Conservation (phyloP, 2,329 filamentous ascomycete genomes). For the Neofusicoccum cordaticola region DNA sequence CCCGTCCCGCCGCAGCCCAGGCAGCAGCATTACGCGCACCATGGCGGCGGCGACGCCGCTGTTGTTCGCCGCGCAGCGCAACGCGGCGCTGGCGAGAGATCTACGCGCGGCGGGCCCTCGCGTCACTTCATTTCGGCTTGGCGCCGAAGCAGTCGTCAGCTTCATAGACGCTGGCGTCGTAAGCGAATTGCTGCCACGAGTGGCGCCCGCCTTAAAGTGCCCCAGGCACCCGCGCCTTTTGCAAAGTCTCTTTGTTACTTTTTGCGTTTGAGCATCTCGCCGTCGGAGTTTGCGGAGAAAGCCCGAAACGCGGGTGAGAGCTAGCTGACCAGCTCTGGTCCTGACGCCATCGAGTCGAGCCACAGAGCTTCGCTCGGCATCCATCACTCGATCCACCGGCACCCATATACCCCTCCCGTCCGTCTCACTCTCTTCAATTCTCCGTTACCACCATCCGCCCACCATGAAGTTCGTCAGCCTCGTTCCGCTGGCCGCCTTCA, state of each 20-base stretch:
- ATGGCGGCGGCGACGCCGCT: background rate
- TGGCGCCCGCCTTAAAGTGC: background rate
- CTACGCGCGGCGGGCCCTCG: constrained; percentile 3
- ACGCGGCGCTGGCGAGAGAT: background rate
- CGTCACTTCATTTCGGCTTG: constrained; percentile 15
- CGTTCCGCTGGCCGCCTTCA: constrained; percentile 49
- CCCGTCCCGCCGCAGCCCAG: background rate
- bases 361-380: constrained; percentile 13
- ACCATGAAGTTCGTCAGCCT: constrained; percentile 51
- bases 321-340: constrained; percentile 19
- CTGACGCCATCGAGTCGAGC: constrained; percentile 29
- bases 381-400: background rate
- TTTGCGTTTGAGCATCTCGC: background rate
- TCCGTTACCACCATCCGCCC: constrained; percentile 14
- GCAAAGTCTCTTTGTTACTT: background rate
- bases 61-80: background rate
- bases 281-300: background rate
- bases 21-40: background rate
- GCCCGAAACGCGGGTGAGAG: constrained; percentile 9
- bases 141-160: constrained; percentile 16
- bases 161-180: constrained; percentile 7
- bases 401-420: constrained; percentile 10
- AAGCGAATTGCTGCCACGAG: background rate
- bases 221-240: background rate
- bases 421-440: background rate